Percentiles rank a stretch among this genome's conserved stretches.
phyloP scores from a whole-genome alignment of 352 stramenopile species.

The Pythium chondricola region DNA sequence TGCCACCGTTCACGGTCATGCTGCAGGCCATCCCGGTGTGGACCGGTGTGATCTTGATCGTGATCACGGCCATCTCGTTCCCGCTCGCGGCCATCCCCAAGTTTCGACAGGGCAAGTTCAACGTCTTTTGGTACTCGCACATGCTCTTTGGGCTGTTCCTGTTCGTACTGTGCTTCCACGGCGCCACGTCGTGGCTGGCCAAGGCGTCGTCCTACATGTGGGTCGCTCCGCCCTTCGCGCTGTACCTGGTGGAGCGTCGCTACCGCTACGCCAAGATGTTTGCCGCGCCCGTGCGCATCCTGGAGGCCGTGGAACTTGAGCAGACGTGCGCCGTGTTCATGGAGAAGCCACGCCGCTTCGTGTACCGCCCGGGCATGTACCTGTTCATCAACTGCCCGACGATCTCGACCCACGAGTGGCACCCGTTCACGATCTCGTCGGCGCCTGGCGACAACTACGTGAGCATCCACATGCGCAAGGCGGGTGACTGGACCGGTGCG shows the following conservation, averaged over 20 bases:
- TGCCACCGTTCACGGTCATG: conserved; percentile 61
- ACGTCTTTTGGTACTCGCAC: conserved; percentile 80
- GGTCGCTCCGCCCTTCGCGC: conserved; percentile 51
- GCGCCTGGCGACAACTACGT: conserved; percentile 79
- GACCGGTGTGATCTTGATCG: conserved; percentile 61
- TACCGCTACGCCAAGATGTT: conserved; percentile 76
- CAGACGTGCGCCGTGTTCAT: conserved; percentile 69
- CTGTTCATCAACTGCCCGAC: conserved; percentile 82
- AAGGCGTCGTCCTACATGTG: conserved; percentile 53
- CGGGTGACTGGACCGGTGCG: conserved; percentile 67
- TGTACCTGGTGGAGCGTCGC: conserved; percentile 67
- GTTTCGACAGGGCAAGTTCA: conserved; percentile 70
- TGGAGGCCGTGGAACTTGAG: conserved; percentile 60
- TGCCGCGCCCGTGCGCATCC: conserved; percentile 49
- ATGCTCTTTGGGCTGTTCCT: conserved; percentile 74
- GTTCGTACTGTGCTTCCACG: conserved; percentile 56
- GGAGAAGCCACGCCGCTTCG: conserved; percentile 68
- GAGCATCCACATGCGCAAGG: conserved; percentile 70
- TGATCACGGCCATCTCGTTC: conserved; percentile 64
- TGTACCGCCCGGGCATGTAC: conserved; percentile 80
- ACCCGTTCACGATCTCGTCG: conserved; percentile 90
- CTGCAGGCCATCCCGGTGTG: conserved; percentile 62
- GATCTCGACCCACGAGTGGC: conserved; percentile 83
- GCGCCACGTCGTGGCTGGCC: conserved; percentile 57
- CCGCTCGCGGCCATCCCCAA: conserved; percentile 63